Conservation (phyloP, 2,329 filamentous ascomycete genomes). For the Pezicula neosporulosa region DNA sequence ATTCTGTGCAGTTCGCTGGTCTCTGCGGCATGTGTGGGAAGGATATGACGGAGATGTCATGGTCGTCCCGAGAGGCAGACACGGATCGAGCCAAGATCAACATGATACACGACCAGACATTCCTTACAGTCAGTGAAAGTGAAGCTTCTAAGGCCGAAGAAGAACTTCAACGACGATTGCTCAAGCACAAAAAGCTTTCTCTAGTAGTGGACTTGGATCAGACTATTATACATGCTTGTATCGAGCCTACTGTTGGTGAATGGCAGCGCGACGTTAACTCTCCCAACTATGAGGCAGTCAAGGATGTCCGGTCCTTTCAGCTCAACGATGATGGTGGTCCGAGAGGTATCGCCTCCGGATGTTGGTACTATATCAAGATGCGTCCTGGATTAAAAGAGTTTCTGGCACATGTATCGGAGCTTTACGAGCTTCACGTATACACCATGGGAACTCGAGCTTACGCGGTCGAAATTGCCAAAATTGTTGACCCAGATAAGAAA, state of each 20-base stretch:
- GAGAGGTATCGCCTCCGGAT: slow-evolving; percentile 64
- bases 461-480: slow-evolving; percentile 83
- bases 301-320: slow-evolving; percentile 85
- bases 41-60: slow-evolving; percentile 90
- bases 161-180: slow-evolving; percentile 77
- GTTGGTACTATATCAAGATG: slow-evolving; percentile 98
- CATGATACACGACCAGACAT: slow-evolving; percentile 89
- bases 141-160: slow-evolving; percentile 82
- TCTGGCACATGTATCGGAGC: slow-evolving; percentile 68
- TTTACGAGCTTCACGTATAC: slow-evolving; percentile 97
- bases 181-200: slow-evolving; percentile 79
- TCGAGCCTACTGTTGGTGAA: slow-evolving; percentile 92
- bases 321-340: slow-evolving; percentile 75
- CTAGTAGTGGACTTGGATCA: slow-evolving; percentile 97
- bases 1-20: slow-evolving; percentile 87
- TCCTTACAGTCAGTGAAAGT: slow-evolving; percentile 76
- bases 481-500: slow-evolving; percentile 85
- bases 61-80: slow-evolving; percentile 76
- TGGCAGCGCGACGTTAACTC: slow-evolving; percentile 89
- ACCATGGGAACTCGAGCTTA: slow-evolving; percentile 99
- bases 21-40: slow-evolving; percentile 91
- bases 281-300: slow-evolving; percentile 87
- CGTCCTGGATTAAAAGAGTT: slow-evolving; percentile 83
- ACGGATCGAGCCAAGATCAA: slow-evolving; percentile 87
- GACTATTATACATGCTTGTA: slow-evolving; percentile 96